A percentile compares a stretch with the other conserved stretches of the same genome.
Conservation (phyloP, 345 rosid species). For the Boechera stricta region DNA sequence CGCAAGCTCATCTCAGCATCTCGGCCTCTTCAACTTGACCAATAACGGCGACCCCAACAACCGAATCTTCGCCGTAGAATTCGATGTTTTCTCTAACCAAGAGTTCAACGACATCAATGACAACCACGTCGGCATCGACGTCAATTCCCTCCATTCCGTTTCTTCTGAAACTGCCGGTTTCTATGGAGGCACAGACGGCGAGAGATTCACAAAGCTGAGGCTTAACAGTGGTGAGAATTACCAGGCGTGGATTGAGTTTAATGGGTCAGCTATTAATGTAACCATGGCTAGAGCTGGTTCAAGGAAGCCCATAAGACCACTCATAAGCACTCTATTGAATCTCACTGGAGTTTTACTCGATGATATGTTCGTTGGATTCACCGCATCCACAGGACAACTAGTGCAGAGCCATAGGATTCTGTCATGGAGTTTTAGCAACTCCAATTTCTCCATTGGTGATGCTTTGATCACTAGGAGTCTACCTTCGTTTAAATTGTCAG, state of each 20-base stretch:
- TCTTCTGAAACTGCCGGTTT: slow-evolving; percentile 57
- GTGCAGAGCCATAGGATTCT: slow-evolving; percentile 70
- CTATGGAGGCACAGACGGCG: slow-evolving; percentile 45
- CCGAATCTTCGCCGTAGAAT: slow-evolving; percentile 65
- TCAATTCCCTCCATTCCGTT: slow-evolving; percentile 62
- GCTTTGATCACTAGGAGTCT: slow-evolving; percentile 58
- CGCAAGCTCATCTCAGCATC: slow-evolving; percentile 55
- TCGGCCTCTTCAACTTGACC: slow-evolving; percentile 64
- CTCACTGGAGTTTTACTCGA: slow-evolving; percentile 61
- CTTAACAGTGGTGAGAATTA: slow-evolving; percentile 72
- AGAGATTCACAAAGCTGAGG: slow-evolving; percentile 42
- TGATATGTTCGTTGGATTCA: slow-evolving; percentile 77
- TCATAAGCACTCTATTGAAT: slow-evolving; percentile 54
- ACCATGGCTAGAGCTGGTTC: slow-evolving; percentile 50
- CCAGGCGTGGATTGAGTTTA: slow-evolving; percentile 83
- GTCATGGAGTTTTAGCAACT: slow-evolving; percentile 76
- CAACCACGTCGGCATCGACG: slow-evolving; percentile 80
- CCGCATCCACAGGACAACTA: slow-evolving; percentile 58
- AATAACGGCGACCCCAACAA: slow-evolving; percentile 51
- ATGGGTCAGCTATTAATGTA: slow-evolving; percentile 50
- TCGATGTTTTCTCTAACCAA: slow-evolving; percentile 70
- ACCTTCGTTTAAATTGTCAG: slow-evolving; percentile 65
- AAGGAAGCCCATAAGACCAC: slow-evolving; percentile 46
- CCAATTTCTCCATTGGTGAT: slow-evolving; percentile 60
- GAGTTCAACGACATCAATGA: slow-evolving; percentile 67